Percentiles rank a stretch among this genome's conserved stretches.
phyloP scores from a whole-genome alignment of 1,284 basidiomycete genomes.

The Chondrostereum purpureum region DNA sequence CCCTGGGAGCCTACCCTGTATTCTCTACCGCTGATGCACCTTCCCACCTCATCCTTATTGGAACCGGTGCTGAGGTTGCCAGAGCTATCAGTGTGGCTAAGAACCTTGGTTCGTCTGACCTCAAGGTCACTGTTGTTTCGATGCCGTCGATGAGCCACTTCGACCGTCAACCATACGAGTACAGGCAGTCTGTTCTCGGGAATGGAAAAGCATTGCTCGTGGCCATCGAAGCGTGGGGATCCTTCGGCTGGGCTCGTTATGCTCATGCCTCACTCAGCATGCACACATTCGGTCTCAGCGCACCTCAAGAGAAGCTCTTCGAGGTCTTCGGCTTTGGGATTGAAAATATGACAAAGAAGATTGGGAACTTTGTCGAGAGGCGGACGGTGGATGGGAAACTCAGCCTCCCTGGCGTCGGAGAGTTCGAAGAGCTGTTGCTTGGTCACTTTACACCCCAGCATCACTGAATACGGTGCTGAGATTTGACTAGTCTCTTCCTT shows the following conservation, averaged over 20 bases:
- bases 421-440: constrained; percentile 15
- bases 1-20: constrained; percentile 66
- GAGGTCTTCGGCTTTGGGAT: constrained; percentile 16
- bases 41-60: constrained; percentile 58
- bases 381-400: constrained; percentile 11
- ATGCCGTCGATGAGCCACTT: constrained; percentile 67
- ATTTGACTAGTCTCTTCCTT: too few relatives aligned
- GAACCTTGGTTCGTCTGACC: constrained; percentile 38
- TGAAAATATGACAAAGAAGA: constrained; percentile 12
- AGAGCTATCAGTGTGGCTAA: constrained; percentile 58
- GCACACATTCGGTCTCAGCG: constrained; percentile 14
- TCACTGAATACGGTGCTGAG: too few relatives aligned
- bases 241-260: constrained; percentile 15
- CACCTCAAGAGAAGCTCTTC: constrained; percentile 12
- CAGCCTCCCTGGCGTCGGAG: constrained; percentile 13
- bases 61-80: constrained; percentile 63
- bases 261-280: constrained; percentile 15
- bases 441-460: neutral
- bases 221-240: constrained; percentile 13
- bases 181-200: constrained; percentile 52
- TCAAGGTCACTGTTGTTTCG: constrained; percentile 55
- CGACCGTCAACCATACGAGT: constrained; percentile 55
- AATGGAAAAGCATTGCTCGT: constrained; percentile 29
- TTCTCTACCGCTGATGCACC: constrained; percentile 36
- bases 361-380: constrained; percentile 10